Evolutionary conservation across 2,329 filamentous ascomycete species (phyloP), one percentile per base, ranked within the genome.

Genomic region (Tolypocladium amazonense): DNA sequence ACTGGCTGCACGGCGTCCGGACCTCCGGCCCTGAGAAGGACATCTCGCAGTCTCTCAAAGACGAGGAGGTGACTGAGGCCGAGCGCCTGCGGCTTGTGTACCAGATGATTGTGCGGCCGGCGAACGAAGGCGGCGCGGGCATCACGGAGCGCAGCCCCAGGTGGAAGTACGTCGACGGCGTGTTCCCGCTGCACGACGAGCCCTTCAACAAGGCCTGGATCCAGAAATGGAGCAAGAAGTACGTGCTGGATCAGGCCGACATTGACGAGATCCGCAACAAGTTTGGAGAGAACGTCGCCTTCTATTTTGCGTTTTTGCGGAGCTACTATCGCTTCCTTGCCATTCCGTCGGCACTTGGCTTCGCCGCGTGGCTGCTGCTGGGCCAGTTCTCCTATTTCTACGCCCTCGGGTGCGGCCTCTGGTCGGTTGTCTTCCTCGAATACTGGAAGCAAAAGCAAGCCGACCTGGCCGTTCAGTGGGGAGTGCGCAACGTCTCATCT

Each of bases 371-470:
- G 89, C 73, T 92, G 37, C 77, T 96, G n/a, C 79, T 96, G 0
- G 91, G 91, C 11, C 84, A 88, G 60, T 97, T 92, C 74, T 96
- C 92, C 1, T 83, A 86, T 60, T 73, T 92, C 56, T 97, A 95
- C 67, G 90, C 89, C 18, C 72, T 92, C 1, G 80, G 88, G 53
- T 92, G 88, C 69, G 88, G 86, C 39, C 76, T 96, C n/a, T 96
- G 92, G 90, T 88, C 88, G 60, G 86, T 94, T 3, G 77, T 93
- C 56, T 97, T 97, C 70, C 88, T 96, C 60, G 93, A 97, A 71
- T 96, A 89, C 73, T 97, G 93, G 93, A 96, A 95, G 76, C 88
- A 93, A 67, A 90, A 95, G 72, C 91, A 97, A 73, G 79, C 87
- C 1, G 92, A 97, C 69, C 79, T 97, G 9, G 87, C 88, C 11